A percentile compares a stretch with the other conserved stretches of the same genome.
Conservation (phyloP, 768 basidiomycete species). For the Trichaptum fuscoviolaceum region DNA sequence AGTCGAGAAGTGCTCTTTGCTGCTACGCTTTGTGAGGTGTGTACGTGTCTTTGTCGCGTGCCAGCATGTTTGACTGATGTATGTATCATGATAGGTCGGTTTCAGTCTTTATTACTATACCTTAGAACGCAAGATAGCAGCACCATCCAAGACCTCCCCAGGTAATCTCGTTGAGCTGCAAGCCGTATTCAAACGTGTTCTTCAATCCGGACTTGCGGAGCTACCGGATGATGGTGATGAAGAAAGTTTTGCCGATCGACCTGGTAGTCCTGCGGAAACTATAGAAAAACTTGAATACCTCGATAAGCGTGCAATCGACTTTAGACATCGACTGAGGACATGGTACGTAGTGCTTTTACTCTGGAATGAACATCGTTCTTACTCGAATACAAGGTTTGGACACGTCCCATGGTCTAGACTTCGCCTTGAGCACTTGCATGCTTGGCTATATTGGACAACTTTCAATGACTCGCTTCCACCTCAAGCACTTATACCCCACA, state of each 20-base stretch:
- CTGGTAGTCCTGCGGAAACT: constrained; percentile 57
- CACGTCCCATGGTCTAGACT: constrained; percentile 71
- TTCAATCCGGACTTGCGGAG: constrained; percentile 59
- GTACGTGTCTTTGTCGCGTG: constrained; percentile 11
- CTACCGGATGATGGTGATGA: constrained; percentile 51
- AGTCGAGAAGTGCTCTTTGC: constrained; percentile 39
- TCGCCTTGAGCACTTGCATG: constrained; percentile 51
- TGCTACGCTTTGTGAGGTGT: constrained; percentile 56
- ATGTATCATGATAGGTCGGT: constrained; percentile 39
- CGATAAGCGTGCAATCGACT: constrained; percentile 71
- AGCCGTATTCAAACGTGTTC: constrained; percentile 51
- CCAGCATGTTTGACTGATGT: background rate
- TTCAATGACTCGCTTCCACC: constrained; percentile 63
- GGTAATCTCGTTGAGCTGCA: constrained; percentile 54
- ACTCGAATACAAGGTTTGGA: constrained; percentile 53
- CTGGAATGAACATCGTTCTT: constrained; percentile 5
- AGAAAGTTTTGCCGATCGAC: constrained; percentile 43
- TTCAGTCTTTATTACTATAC: constrained; percentile 64
- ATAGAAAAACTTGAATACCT: constrained; percentile 51
- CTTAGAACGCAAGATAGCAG: constrained; percentile 43
- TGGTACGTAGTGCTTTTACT: constrained; percentile 26
- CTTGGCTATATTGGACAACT: constrained; percentile 83
- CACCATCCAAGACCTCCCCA: constrained; percentile 37
- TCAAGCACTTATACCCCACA: constrained; percentile 38
- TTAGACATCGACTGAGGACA: constrained; percentile 61